A percentile compares a stretch with the other conserved stretches of the same genome.
Evolutionary conservation across 1,139 yeast species (phyloP).

Genomic region (Meyerozyma guilliermondii): DNA sequence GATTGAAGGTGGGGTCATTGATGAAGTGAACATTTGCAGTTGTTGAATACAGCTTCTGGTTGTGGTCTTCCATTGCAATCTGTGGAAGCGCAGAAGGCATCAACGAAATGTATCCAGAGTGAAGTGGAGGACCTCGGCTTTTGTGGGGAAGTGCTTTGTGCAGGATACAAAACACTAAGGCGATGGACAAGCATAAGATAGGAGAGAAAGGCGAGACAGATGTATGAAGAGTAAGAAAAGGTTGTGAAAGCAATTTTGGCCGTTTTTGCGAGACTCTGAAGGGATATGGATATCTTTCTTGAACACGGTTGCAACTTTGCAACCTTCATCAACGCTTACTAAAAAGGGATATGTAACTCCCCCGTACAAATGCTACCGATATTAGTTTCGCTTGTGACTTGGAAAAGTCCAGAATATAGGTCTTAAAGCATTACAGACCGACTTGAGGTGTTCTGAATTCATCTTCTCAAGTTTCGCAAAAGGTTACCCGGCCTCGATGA

Average conservation of each 20-base stretch:
- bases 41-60: constrained; percentile 15
- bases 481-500: constrained; percentile 1
- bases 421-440: neutral
- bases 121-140: neutral
- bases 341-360: too few species aligned
- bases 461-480: neutral
- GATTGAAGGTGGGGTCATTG: constrained; percentile 24
- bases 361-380: too few species aligned
- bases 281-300: too few species aligned
- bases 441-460: neutral
- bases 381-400: too few species aligned
- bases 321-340: too few species aligned
- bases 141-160: neutral
- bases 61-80: neutral
- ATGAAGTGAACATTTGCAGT: constrained; percentile 28
- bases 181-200: neutral
- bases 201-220: too few species aligned
- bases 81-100: neutral
- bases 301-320: too few species aligned
- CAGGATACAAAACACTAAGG: neutral
- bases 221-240: too few species aligned
- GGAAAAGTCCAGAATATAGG: too few species aligned
- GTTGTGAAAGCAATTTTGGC: too few species aligned
- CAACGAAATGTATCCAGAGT: neutral
- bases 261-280: too few species aligned